Evolutionary conservation across 2,329 filamentous ascomycete genomes (phyloP), one percentile per base, ranked within the genome.

Genomic region (Fusarium sp.): DNA sequence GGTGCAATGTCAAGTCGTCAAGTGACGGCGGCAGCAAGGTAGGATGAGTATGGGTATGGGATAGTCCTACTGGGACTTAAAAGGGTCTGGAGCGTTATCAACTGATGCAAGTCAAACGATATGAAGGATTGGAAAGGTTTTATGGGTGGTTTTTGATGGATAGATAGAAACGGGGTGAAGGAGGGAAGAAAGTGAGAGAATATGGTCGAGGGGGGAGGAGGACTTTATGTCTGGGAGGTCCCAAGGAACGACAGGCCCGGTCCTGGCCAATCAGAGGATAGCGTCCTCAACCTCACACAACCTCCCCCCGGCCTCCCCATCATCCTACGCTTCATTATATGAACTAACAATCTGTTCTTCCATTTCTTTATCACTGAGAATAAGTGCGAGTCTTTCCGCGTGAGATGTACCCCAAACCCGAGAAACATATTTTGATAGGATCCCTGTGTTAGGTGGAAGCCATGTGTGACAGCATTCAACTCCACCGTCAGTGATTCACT

Each of bases 241-340:
- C 48, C 54, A 50, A 50, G 43, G 50, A 42, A 42, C 54, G 43
- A 42, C 44, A 34, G 26, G 33, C 63, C 72, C 59, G 48, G 22
- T 50, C 20, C 34, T 18, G 45, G 26, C 72, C 72, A 73, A 74
- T 74, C 72, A 74, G 33, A 56, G 5, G 9, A 36, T 54, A 26
- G 40, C n/a, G 18, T 33, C 18, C 22, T 42, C 34, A 46, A 74
- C 72, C 69, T 72, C 68, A 63, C 57, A 69, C 65, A 68, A 74
- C 72, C 69, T 74, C 72, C 53, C 44, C 69, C 58, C 39, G 42
- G 48, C 60, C 61, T 50, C 58, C 45, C 58, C 36, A 40, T 39
- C 60, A 13, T 45, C 63, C 48, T 49, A 53, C 56, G 36, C 38
- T 38, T 34, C 17, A 36, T 45, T 44, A 20, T 50, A 46, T 24